Evolutionary conservation across 371 early-diverging fungal species (phyloP).

Genomic region (Lichtheimia ornata): DNA sequence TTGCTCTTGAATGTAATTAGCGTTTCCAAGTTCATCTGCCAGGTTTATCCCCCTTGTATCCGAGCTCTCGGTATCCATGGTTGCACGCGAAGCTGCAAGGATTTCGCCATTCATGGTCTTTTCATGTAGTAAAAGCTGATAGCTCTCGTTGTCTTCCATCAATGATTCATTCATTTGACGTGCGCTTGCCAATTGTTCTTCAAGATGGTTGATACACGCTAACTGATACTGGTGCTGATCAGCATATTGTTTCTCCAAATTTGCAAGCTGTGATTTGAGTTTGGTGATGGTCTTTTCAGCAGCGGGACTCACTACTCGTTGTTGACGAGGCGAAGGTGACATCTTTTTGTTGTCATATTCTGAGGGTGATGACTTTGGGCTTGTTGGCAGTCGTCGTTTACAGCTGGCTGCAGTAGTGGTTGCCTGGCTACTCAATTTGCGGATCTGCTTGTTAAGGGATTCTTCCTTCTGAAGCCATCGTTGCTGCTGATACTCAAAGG

Average conservation of each 20-base stretch:
- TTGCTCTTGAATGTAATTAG: too few relatives aligned
- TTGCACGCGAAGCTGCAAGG: background rate
- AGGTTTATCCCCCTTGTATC: too few relatives aligned
- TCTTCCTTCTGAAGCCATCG: constrained; percentile 26
- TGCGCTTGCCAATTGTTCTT: constrained; percentile 48
- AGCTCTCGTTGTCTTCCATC: constrained; percentile 79
- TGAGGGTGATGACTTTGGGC: background rate
- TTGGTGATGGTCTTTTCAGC: background rate
- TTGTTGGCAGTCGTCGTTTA: background rate
- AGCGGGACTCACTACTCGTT: background rate
- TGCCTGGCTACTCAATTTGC: constrained; percentile 7
- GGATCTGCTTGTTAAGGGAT: constrained; percentile 16
- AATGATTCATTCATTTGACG: constrained; percentile 58
- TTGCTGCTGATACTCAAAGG: constrained; percentile 23
- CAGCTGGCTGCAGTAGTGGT: too few relatives aligned
- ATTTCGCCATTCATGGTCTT: constrained; percentile 4
- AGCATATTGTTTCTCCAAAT: background rate
- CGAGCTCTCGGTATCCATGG: too few relatives aligned
- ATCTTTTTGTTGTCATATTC: background rate
- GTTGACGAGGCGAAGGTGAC: background rate
- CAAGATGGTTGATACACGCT: constrained; percentile 28
- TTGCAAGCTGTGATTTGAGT: constrained; percentile 18
- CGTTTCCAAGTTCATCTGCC: too few relatives aligned
- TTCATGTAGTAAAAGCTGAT: constrained; percentile 35
- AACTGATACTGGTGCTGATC: constrained; percentile 21